Evolutionary conservation across 176 grass and related monocot species (phyloP).

Genomic region (Panicum miliaceum): DNA sequence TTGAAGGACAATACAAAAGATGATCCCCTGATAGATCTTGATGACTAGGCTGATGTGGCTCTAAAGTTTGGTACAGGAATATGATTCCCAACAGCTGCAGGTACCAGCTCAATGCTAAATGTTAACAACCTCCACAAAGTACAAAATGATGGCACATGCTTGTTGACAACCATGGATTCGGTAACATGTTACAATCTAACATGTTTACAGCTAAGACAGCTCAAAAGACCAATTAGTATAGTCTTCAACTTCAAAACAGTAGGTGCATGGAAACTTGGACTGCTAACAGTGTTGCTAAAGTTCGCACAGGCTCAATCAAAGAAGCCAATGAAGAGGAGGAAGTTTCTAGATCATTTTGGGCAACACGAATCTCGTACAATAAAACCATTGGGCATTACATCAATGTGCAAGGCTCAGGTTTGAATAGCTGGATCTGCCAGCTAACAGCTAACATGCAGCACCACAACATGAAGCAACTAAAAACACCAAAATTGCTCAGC

Average conservation of each 20-base stretch:
- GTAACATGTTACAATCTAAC: background rate
- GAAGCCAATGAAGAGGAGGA: background rate
- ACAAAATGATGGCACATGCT: constrained; percentile 23
- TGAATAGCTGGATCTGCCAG: constrained; percentile 4
- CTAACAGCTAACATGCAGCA: background rate
- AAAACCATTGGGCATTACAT: background rate
- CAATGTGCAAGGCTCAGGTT: constrained; percentile 5
- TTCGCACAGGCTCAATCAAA: background rate
- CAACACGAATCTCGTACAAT: background rate
- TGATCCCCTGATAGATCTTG: background rate
- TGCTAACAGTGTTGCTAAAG: background rate
- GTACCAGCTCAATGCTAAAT: constrained; percentile 31
- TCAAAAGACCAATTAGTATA: background rate
- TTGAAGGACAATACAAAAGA: constrained; percentile 23
- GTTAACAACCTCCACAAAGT: constrained; percentile 23
- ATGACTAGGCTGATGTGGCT: background rate
- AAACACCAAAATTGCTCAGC: constrained; percentile 36
- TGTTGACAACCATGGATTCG: background rate
- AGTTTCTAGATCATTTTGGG: background rate
- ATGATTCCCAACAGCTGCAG: constrained; percentile 11
- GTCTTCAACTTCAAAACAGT: background rate
- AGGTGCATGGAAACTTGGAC: background rate
- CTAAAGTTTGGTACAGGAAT: constrained; percentile 12
- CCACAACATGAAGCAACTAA: background rate
- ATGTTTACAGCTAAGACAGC: background rate